A percentile compares a stretch with the other conserved stretches of the same genome.
These are phyloP conservation scores for Auriscalpium microsporum DNA, from an alignment of 768 basidiomycete species.

Conservation along the genomic window DNA sequence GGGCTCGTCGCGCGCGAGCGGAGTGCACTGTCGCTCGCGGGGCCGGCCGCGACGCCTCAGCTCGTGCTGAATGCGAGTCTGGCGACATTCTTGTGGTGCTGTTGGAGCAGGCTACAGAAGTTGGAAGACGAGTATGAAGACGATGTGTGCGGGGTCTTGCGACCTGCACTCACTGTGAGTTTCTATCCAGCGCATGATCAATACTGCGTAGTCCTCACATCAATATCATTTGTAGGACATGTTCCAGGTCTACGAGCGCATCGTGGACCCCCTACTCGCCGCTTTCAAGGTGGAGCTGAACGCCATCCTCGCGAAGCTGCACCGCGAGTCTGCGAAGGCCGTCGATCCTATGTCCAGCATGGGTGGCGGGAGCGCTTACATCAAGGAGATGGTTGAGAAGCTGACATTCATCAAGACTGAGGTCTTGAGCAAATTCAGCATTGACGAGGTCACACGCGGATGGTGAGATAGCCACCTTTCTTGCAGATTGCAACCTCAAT, in stretches of 20 bases:
- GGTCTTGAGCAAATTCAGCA: constrained; percentile 56
- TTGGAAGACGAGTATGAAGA: constrained; percentile 61
- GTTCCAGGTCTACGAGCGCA: constrained; percentile 39
- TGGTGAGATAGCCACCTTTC: constrained; percentile 46
- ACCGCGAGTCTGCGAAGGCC: constrained; percentile 71
- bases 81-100: constrained; percentile 72
- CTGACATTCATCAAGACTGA: constrained; percentile 74
- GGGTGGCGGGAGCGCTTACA: constrained; percentile 72
- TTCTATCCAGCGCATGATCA: background rate
- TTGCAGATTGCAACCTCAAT: background rate
- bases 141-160: constrained; percentile 44
- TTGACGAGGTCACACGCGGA: constrained; percentile 62
- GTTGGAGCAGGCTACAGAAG: constrained; percentile 58
- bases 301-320: constrained; percentile 72
- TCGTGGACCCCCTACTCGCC: constrained; percentile 53
- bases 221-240: constrained; percentile 34
- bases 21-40: constrained; percentile 63
- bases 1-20: constrained; percentile 69
- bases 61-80: constrained; percentile 73
- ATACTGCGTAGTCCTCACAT: background rate
- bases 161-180: constrained; percentile 52
- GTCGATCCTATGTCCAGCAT: constrained; percentile 47
- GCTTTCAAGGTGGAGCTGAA: constrained; percentile 76
- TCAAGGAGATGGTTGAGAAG: constrained; percentile 89
- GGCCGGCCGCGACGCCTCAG: constrained; percentile 70